phyloP scores from a whole-genome alignment of 352 stramenopile species.

The Peronospora destructor region DNA sequence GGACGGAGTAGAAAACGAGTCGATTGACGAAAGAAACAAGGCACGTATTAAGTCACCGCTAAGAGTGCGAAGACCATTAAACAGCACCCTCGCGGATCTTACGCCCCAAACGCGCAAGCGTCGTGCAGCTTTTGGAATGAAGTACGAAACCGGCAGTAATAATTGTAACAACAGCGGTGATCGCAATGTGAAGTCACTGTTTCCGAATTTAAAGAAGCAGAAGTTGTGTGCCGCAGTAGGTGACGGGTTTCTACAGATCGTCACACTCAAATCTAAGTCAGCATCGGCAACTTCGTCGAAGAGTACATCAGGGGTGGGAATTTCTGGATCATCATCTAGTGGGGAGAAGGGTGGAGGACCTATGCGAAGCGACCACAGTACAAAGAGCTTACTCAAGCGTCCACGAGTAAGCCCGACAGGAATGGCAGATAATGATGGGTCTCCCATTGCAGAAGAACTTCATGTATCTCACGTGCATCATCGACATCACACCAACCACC shows the following conservation, averaged over 20 bases:
- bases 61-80: conserved; percentile 18
- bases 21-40: conserved; percentile 9
- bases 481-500: conserved; percentile 29
- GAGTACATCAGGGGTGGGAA: conserved; percentile 11
- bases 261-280: conserved; percentile 36
- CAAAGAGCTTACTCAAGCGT: conserved; percentile 41
- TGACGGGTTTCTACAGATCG: conserved; percentile 32
- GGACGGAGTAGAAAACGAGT: conserved; percentile 19
- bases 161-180: conserved; percentile 14
- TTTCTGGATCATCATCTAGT: conserved; percentile 8
- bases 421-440: conserved; percentile 34
- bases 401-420: conserved; percentile 27
- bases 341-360: conserved; percentile 13
- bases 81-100: conserved; percentile 20
- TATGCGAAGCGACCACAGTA: conserved; percentile 13
- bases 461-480: conserved; percentile 25
- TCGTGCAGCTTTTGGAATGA: conserved; percentile 19
- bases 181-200: conserved; percentile 29
- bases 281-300: conserved; percentile 11
- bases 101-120: conserved; percentile 33
- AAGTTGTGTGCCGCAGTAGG: conserved; percentile 39
- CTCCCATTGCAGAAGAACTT: conserved; percentile 35
- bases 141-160: conserved; percentile 13
- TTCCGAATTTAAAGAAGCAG: conserved; percentile 48
- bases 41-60: conserved; percentile 16